A percentile compares a stretch with the other conserved stretches of the same genome.
Conservation (phyloP, 2,329 filamentous ascomycete species). For the Stachybotrys elegans region DNA sequence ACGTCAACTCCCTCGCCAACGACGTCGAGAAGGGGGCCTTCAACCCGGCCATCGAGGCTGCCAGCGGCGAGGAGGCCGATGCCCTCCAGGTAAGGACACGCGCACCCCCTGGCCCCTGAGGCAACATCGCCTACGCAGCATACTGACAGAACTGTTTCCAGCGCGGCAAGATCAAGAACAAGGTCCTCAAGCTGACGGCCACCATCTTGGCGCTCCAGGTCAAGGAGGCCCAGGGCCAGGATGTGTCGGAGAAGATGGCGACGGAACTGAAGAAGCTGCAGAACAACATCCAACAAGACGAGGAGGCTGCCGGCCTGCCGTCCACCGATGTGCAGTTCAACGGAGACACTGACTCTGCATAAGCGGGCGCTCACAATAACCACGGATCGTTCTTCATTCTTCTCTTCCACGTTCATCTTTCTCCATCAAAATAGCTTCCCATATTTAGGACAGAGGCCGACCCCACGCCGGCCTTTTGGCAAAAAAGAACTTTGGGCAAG, state of each 20-base stretch:
- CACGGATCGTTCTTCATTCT: too few relatives aligned
- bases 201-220: constrained; percentile 45
- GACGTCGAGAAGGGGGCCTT: constrained; percentile 48
- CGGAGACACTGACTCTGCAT: constrained; percentile 7
- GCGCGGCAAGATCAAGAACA: constrained; percentile 56
- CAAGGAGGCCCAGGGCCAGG: constrained; percentile 44
- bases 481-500: too few relatives aligned
- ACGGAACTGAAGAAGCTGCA: constrained; percentile 46
- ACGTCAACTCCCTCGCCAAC: constrained; percentile 48
- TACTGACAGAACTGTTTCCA: constrained; percentile 12
- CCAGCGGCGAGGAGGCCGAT: constrained; percentile 36
- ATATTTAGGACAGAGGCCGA: too few relatives aligned
- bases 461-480: too few relatives aligned
- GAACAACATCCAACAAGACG: constrained; percentile 47
- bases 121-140: fast-evolving
- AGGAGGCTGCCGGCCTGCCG: constrained; percentile 38
- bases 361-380: too few relatives aligned
- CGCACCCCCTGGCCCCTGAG: not conserved
- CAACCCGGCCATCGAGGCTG: constrained; percentile 47
- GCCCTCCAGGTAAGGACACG: constrained; percentile 43
- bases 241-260: constrained; percentile 37
- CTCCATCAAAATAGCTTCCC: too few relatives aligned
- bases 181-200: constrained; percentile 52
- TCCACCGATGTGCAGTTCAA: constrained; percentile 27
- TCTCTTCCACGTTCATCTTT: too few relatives aligned